Base-by-base conservation (phyloP, 257 asterid genomes). In the Capsicum pubescens region DNA sequence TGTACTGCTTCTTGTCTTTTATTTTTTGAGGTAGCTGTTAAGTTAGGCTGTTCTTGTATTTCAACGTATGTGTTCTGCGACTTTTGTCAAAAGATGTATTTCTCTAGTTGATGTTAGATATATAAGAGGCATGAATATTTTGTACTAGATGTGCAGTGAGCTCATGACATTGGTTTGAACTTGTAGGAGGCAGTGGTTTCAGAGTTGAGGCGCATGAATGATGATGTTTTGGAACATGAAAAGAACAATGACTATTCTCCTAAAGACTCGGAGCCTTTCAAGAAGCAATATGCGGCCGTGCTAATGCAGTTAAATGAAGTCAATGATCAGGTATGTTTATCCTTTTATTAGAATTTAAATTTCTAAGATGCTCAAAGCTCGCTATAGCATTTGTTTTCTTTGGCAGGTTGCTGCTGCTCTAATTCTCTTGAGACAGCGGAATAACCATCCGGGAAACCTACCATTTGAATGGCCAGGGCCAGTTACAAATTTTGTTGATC, bases 121-220 rank as follows among this genome's bases (percentile, higher is more conserved):
- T 77, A 54, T 36, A 39, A 39, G n/a, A 50, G 64, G 16, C 82
- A 32, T 14, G 66, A 55, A 77, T 77, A 32, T 54, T 77, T 77
- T 77, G 63, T 54, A 48, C 50, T 54, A 76, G 81, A 52, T 52
- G 46, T 52, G 46, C 63, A 54, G 35, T 68, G 44, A 82, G 70
- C 88, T 90, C 87, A 87, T 87, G 83, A 63, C 82, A 86, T 84
- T 86, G 77, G 76, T 54, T 76, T 83, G 86, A 58, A 84, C 68
- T 57, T 87, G 82, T 83, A 96, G 99, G 98, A 96, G 85, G 97
- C 97, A 67, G 74, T 92, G 87, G 92, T 94, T 88, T 85, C 77
- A 44, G 98, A 96, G 92, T 89, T 96, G 87, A 93, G 92, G 92
- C 92, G 86, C 66, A 85, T 94, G 95, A 93, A 94, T 77, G 95